phyloP scores from a whole-genome alignment of 1,284 basidiomycete species.

The Pulchroboletus neoregius region DNA sequence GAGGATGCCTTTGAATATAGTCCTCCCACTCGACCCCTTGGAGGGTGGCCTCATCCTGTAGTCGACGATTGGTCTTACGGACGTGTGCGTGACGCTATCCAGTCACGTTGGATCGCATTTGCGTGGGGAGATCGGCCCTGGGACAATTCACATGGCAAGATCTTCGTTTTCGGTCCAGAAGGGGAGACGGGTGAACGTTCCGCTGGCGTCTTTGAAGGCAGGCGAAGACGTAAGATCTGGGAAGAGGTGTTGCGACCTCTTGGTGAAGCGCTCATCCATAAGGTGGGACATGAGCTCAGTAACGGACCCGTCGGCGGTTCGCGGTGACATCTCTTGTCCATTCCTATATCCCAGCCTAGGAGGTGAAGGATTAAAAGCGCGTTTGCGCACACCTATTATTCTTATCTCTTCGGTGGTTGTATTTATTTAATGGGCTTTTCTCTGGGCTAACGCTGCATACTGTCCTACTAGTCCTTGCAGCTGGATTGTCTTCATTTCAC shows the following conservation, averaged over 20 bases:
- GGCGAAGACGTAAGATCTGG: constrained; percentile 51
- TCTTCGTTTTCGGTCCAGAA: constrained; percentile 64
- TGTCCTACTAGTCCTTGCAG: background rate
- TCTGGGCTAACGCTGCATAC: background rate
- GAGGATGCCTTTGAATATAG: constrained; percentile 24
- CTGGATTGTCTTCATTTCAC: constrained; percentile 2
- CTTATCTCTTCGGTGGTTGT: background rate
- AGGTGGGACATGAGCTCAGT: constrained; percentile 66
- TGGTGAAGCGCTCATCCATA: constrained; percentile 61
- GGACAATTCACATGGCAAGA: constrained; percentile 49
- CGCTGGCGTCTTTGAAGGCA: constrained; percentile 40
- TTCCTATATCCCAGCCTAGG: background rate
- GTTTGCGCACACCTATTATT: background rate
- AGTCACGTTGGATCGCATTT: constrained; percentile 69
- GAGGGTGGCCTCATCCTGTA: constrained; percentile 47
- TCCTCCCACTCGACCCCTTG: constrained; percentile 24
- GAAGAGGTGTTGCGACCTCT: constrained; percentile 60
- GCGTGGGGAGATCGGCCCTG: constrained; percentile 68
- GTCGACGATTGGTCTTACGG: constrained; percentile 63
- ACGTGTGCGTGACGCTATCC: constrained; percentile 63
- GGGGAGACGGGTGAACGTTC: constrained; percentile 48
- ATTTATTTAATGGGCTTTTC: constrained; percentile 8
- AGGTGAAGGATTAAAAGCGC: constrained; percentile 16
- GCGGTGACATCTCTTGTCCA: constrained; percentile 15
- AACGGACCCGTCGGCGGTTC: constrained; percentile 48